Evolutionary conservation across 2,329 filamentous ascomycete genomes (phyloP).

Genomic region (Diaporthe eres): DNA sequence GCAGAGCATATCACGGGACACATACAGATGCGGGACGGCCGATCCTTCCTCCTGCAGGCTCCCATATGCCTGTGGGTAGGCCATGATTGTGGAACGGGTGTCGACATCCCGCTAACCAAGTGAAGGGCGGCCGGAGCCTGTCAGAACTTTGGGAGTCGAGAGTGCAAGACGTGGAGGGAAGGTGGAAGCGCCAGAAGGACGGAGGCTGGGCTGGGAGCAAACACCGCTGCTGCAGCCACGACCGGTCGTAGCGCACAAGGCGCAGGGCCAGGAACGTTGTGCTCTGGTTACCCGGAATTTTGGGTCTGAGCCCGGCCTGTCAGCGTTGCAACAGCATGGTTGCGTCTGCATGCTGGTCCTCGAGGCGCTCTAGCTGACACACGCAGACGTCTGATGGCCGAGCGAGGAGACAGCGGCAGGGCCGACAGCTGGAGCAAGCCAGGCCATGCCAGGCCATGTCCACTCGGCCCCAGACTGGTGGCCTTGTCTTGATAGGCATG

Average conservation of each 20-base stretch:
- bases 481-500: constrained; percentile 14
- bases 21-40: constrained; percentile 12
- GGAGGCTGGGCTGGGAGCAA: constrained; percentile 6
- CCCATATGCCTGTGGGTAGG: background rate
- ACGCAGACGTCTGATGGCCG: constrained; percentile 27
- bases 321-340: constrained; percentile 27
- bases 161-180: constrained; percentile 12
- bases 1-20: constrained; percentile 29
- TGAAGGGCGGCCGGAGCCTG: background rate
- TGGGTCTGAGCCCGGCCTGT: constrained; percentile 27
- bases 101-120: constrained; percentile 22
- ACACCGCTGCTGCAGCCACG: constrained; percentile 12
- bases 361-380: constrained; percentile 31
- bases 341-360: constrained; percentile 18
- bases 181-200: background rate
- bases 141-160: background rate
- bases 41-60: constrained; percentile 17
- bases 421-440: background rate
- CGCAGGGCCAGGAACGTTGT: constrained; percentile 21
- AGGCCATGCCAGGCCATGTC: background rate
- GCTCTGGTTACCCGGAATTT: constrained; percentile 29
- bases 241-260: constrained; percentile 19
- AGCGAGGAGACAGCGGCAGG: constrained; percentile 1
- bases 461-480: background rate
- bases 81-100: constrained; percentile 2